These are phyloP conservation scores for Ruellia speciosa DNA, from an alignment of 305 asterid species.

Conservation along the genomic window DNA sequence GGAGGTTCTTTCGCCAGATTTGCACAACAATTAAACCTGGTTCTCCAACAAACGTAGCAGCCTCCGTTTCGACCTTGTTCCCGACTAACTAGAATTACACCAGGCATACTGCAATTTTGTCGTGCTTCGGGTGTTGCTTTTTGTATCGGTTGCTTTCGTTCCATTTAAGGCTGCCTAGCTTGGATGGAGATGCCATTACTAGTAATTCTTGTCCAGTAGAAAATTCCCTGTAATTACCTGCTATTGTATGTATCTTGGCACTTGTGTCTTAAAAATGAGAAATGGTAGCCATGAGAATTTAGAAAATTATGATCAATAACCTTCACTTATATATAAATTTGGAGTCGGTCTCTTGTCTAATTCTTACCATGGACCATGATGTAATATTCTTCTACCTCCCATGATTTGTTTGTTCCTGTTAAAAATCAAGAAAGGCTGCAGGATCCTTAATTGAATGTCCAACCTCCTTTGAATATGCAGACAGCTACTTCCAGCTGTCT, in stretches of 20 bases:
- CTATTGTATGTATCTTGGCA: neutral
- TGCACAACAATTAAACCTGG: neutral
- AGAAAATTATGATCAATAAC: no score
- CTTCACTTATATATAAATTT: no score
- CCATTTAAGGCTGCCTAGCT: neutral
- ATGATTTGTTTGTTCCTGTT: no score
- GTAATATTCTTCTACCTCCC: no score
- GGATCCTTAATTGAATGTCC: no score
- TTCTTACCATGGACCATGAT: no score
- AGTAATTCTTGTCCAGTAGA: neutral
- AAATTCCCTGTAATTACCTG: neutral
- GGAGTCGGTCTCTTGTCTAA: no score
- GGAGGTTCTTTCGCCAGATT: neutral
- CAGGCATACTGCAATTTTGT: slow-evolving; percentile 1
- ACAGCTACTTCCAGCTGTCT: no score
- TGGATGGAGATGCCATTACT: neutral
- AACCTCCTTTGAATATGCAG: no score
- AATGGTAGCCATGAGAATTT: no score
- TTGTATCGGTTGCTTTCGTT: neutral
- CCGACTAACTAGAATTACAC: neutral
- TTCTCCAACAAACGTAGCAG: neutral
- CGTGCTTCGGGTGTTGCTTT: neutral
- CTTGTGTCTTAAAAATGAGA: neutral
- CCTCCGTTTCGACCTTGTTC: neutral
- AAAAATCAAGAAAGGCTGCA: no score